Evolutionary conservation across 306 rosid genomes (phyloP), one percentile per base, ranked within the genome.

Genomic region (Prunus mume): DNA sequence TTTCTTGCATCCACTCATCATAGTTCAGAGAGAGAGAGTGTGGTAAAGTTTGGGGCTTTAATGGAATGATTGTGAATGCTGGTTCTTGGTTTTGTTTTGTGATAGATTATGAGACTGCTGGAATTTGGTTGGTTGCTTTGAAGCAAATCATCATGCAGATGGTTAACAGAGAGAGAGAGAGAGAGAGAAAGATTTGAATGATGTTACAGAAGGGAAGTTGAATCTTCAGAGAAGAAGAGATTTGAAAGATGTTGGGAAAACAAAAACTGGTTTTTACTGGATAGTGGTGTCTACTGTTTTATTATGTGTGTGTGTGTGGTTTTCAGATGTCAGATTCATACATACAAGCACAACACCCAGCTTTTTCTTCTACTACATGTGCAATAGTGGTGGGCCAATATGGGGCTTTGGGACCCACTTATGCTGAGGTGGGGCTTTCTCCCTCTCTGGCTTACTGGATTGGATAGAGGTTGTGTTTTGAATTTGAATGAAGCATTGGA

Each of bases 1-100:
- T 76, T 49, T 76, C 76, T 65, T 79, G 58, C 79, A 65, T 46
- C 72, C 63, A 50, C 45, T 54, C 71, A 65, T 79, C 84, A 71
- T 70, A 19, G 51, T 49, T 58, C 49, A 30, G 2, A 49, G 71
- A 47, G 22, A 18, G 52, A 7, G 43, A 0, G 43, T 4, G 41
- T 6, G 43, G 9, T 38, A 38, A 38, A 38, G 43, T 38, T 38
- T 38, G 0, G 43, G 43, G 43, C 43, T 38, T 34, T 34, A 34
- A 34, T 34, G 41, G 41, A 34, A 34, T 34, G 41, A 34, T 1
- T 34, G 41, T 34, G 41, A 34, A 34, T 34, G 41, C 41, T 34
- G 6, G 41, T 34, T 34, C 8, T 34, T 34, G 41, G 41, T 34
- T 34, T 34, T 38, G 43, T 38, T 38, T 38, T 7, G 43, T 1